These are phyloP conservation scores for Dictyostelium brefeldianum DNA, from an alignment of 78 protist genomes.

Conservation along the genomic window DNA sequence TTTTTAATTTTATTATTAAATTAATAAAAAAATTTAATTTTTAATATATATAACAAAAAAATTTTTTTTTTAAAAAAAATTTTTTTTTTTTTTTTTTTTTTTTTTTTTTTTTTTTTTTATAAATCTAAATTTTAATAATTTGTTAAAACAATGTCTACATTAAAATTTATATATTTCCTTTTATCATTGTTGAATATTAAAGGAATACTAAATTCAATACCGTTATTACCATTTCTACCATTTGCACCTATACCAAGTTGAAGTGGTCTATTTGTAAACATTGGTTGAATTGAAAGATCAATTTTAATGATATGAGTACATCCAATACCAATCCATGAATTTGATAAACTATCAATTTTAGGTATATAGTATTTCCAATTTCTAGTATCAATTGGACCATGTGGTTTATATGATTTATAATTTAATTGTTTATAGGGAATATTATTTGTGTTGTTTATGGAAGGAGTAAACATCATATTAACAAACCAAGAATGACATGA, in stretches of 20 bases:
- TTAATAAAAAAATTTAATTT: not conserved
- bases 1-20: not conserved
- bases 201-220: constrained; percentile 3
- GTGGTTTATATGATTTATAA: constrained; percentile 24
- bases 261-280: constrained; percentile 6
- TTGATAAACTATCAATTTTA: not conserved
- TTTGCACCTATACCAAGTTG: constrained; percentile 68
- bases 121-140: too few species aligned
- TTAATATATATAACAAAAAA: too few species aligned
- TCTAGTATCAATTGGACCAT: constrained; percentile 36
- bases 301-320: constrained; percentile 20
- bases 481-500: constrained; percentile 30
- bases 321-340: constrained; percentile 19
- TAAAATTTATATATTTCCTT: constrained; percentile 4
- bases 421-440: too few species aligned
- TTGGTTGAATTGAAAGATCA: not conserved
- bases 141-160: constrained; percentile 13
- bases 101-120: too few species aligned
- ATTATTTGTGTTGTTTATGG: too few species aligned
- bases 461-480: not conserved
- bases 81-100: too few species aligned
- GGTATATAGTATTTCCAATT: constrained; percentile 38
- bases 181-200: not conserved
- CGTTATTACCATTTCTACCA: constrained; percentile 42
- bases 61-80: too few species aligned